phyloP scores from a whole-genome alignment of 164 flowering plant species.

The Litsea cubeba region DNA sequence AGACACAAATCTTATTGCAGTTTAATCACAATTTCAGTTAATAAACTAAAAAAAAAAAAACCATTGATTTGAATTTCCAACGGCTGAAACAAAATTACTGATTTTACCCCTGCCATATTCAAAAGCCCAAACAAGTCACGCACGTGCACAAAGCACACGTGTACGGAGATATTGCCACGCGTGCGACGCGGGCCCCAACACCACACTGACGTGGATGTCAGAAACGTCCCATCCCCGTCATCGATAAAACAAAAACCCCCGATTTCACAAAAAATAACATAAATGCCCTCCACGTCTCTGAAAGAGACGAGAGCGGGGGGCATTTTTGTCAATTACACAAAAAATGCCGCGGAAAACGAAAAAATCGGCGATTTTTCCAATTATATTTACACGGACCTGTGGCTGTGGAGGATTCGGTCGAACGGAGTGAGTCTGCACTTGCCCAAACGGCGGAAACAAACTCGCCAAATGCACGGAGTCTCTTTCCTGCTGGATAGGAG shows the following conservation, averaged over 20 bases:
- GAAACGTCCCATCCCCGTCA: neutral
- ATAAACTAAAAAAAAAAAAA: neutral
- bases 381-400: constrained; percentile 25
- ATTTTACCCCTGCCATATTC: neutral
- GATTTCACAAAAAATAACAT: too few species aligned
- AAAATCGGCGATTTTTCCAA: neutral
- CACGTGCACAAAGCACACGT: neutral
- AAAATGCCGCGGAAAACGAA: too few species aligned
- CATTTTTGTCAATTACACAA: too few species aligned
- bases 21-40: neutral
- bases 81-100: neutral
- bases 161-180: neutral
- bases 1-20: neutral
- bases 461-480: constrained; percentile 22
- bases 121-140: neutral
- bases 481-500: constrained; percentile 21
- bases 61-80: too few species aligned
- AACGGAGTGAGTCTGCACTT: constrained; percentile 44
- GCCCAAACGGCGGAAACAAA: constrained; percentile 60
- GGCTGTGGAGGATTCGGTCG: constrained; percentile 45
- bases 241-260: too few species aligned
- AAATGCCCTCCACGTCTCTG: too few species aligned
- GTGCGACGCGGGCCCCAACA: neutral
- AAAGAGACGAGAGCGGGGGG: too few species aligned
- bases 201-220: neutral